Evolutionary conservation across 306 rosid species (phyloP), one percentile per base, ranked within the genome.

Genomic region (Cucumis cinereus): DNA sequence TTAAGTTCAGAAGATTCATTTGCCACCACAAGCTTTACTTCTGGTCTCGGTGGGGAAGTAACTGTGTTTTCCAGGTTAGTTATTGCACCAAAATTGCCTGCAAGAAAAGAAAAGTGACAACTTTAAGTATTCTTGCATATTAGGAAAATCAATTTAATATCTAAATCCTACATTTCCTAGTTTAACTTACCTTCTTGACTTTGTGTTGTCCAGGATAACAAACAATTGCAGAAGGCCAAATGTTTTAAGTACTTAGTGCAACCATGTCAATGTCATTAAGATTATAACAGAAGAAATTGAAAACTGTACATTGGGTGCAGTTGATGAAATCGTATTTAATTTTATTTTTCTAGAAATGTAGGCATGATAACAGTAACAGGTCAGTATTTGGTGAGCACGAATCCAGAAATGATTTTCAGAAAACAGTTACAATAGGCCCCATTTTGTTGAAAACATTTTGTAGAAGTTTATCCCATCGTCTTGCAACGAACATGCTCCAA

Each of bases 61-160:
- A 71, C 12, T 26, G 10, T 26, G 58, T 16, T 26, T 14, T 71
- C 75, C 41, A 26, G 24, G 15, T 71, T 50, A 71, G 58, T 26
- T 45, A 12, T 49, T 49, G 75, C 35, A 26, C 38, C 75, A 49
- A 19, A 14, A 24, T 15, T 49, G 5, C 78, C 88, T 83, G 82
- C 82, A 77, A 62, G 81, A 74, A 63, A 53, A 57, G 57, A 30
- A 36, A 56, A 55, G 36, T 74, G 36, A 20, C 66, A 33, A 36
- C 49, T 40, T 66, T 11, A 40, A n/a, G 73, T 20, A 66, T 66
- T 66, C 72, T 64, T 19, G 72, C 50, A 64, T 19, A 64, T 19
- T 64, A 5, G 50, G 16, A 20, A 41, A 36, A 64, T 64, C 19
- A 63, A 63, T 4, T 17, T 35, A 8, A 10, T 63, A 16, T 19